Base-by-base conservation (phyloP, 257 asterid genomes). In the Lantana camara region DNA sequence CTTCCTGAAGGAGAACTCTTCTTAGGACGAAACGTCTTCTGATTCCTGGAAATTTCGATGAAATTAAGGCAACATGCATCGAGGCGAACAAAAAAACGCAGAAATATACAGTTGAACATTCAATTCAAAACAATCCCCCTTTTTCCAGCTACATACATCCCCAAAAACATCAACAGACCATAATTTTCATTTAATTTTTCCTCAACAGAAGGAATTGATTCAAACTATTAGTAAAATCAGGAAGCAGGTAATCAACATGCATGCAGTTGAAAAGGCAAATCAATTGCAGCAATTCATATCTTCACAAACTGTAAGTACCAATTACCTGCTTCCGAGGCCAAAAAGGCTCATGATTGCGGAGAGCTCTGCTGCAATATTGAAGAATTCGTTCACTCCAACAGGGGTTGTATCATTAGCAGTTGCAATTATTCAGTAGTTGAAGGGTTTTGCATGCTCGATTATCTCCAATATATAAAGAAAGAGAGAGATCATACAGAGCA, bases 291-390 rank as follows among this genome's bases (percentile, higher is more conserved):
- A 59, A 29, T 53, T 14, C 1, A 45, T 6, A 15, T n/a, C 20
- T 62, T 11, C 22, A 3, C 2, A 32, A 29, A 19, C 0, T 4
- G 38, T n/a, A 32, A 50, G 8, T 63, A 40, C 27, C 23, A 45
- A 41, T 66, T 77, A 63, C 90, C 83, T 78, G 78, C 51, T 80
- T 61, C 87, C 90, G 40, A 73, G 64, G n/a, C 80, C 90, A 29
- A 74, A 72, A 29, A 70, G 75, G 67, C 81, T 82, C 90, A 78
- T 82, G 63, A 50, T 71, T 70, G 4, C 32, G 42, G 29, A 12
- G 1, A 23, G 10, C 30, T 35, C 22, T 35, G 16, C 44, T 5
- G 22, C 63, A 64, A 20, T 27, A 17, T 23, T 15, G 60, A 65
- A 35, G 41, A 35, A 19, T 34, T 37, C 57, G 48, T 19, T 17